Conservation (phyloP, 768 basidiomycete species). For the Mycena leptocephala region DNA sequence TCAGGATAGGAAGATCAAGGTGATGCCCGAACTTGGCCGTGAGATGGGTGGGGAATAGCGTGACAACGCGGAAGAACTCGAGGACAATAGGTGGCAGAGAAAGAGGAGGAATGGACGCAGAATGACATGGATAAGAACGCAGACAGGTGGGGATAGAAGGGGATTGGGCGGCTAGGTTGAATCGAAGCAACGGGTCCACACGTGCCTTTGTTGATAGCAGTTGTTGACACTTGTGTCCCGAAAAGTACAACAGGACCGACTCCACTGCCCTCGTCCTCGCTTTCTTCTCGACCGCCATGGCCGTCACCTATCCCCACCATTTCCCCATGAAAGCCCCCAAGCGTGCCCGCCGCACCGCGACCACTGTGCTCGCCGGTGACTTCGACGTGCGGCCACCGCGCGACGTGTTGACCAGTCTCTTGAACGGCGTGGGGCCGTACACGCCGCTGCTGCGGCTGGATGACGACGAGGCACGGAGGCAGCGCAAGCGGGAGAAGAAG, state of each 20-base stretch:
- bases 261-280: constrained; percentile 61
- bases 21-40: not conserved
- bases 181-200: constrained; percentile 22
- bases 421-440: constrained; percentile 84
- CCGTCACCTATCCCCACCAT: constrained; percentile 48
- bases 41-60: not conserved
- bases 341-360: constrained; percentile 75
- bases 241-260: constrained; percentile 38
- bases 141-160: constrained; percentile 27
- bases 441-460: constrained; percentile 67
- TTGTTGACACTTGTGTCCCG: constrained; percentile 34
- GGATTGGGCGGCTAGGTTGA: constrained; percentile 21
- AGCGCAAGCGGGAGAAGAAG: constrained; percentile 69
- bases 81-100: constrained; percentile 16
- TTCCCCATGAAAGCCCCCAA: constrained; percentile 54
- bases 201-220: constrained; percentile 27
- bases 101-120: constrained; percentile 3
- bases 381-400: constrained; percentile 79
- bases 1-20: not conserved
- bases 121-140: constrained; percentile 20
- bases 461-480: constrained; percentile 70
- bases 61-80: not conserved
- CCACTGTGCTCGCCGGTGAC: constrained; percentile 81
- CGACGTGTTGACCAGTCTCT: constrained; percentile 85
- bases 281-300: constrained; percentile 50